Base-by-base conservation (phyloP, 1,284 basidiomycete genomes). In the Ganoderma sp. region DNA sequence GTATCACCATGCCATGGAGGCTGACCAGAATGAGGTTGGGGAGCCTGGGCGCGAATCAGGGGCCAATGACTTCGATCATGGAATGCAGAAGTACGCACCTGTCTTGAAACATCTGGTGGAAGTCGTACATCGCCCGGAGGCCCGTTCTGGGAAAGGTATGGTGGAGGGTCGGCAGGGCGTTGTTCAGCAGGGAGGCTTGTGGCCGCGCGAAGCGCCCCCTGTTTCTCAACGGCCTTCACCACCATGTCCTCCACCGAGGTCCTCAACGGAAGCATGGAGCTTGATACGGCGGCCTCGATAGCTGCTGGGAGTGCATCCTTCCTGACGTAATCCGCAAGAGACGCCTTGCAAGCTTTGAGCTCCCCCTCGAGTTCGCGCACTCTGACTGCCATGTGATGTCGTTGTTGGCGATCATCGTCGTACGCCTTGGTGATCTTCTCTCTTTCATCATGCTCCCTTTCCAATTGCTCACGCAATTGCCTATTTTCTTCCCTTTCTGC, bases 331-430 rank as follows among this genome's bases (percentile, higher is more conserved):
- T 37, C 28, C 14, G 48, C 22, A 25, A 25, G 48, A 25, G 48
- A 25, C 10, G 48, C 22, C 48, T 34, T 34, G 15, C 7, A 56
- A 28, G 52, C 8, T 34, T 56, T 3, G 34, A 62, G 3, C 54
- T 37, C 25, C 15, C 28, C n/a, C 41, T 66, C 32, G 14, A 62
- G 50, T n/a, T 28, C 17, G 41, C 65, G 64, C 19, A 65, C 4
- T 17, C 9, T 17, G 2, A 1, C 4, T 19, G 56, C 54, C 25
- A 60, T 57, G 39, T 32, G 34, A 14, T 32, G 37, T 10, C 48
- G 50, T 52, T 66, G 61, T 12, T 65, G 56, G 32, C 50, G 28
- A 34, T 22, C 8, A 4, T 42, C 56, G 1, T 63, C 54, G 37
- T 43, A 8, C 12, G 25, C 2, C 48, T 14, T n/a, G 9, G n/a